Evolutionary conservation across 108 stramenopile species (phyloP).

Genomic region (Phaeodactylum tricornutum): DNA sequence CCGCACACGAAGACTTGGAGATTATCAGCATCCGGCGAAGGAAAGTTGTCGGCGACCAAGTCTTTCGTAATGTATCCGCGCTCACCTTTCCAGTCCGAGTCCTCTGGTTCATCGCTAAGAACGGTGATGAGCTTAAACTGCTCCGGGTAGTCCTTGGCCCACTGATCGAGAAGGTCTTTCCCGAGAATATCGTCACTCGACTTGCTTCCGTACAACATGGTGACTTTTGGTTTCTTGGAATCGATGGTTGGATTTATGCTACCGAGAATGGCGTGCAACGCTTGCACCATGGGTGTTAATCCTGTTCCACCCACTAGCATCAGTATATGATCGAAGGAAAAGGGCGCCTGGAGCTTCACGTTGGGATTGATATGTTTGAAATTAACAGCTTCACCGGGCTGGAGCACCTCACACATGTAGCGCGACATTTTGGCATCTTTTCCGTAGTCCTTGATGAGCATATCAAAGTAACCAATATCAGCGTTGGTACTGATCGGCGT

Average conservation of each 20-base stretch:
- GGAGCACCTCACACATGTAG: constrained; percentile 39
- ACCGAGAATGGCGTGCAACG: constrained; percentile 85
- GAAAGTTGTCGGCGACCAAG: constrained; percentile 44
- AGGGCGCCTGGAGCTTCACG: constrained; percentile 81
- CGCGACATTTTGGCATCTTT: constrained; percentile 44
- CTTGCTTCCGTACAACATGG: constrained; percentile 77
- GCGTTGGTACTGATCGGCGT: constrained; percentile 89
- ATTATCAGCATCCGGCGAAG: constrained; percentile 25
- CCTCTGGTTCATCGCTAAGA: constrained; percentile 59
- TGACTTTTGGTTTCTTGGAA: constrained; percentile 28
- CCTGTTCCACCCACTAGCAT: constrained; percentile 98
- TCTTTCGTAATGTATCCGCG: constrained; percentile 69
- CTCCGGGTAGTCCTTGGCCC: constrained; percentile 26
- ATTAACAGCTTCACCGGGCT: constrained; percentile 23
- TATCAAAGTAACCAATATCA: constrained; percentile 81
- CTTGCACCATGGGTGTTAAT: constrained; percentile 95
- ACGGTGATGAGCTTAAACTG: constrained; percentile 58
- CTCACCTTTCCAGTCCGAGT: constrained; percentile 48
- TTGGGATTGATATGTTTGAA: constrained; percentile 87
- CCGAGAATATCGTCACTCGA: constrained; percentile 76
- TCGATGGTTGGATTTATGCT: constrained; percentile 10
- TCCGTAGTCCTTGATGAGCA: constrained; percentile 82
- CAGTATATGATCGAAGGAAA: constrained; percentile 65
- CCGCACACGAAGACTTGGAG: constrained; percentile 88
- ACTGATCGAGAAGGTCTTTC: constrained; percentile 60